Conservation (phyloP, 2,329 filamentous ascomycete species). For the Neopestalotiopsis rosae region DNA sequence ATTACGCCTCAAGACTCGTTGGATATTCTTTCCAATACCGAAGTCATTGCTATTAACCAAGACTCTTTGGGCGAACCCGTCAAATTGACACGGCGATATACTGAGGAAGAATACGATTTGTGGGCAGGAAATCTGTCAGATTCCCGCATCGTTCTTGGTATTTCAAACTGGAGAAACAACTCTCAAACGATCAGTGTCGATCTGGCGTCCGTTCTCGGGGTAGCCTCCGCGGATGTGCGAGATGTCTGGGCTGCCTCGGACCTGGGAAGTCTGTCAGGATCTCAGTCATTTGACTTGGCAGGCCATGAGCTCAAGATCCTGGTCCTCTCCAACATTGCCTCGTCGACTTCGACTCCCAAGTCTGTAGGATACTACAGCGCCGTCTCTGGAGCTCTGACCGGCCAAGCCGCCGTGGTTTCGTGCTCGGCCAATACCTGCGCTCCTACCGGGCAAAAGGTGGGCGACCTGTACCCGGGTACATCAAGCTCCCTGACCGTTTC, state of each 20-base stretch:
- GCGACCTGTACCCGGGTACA: constrained; percentile 37
- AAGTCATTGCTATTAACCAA: constrained; percentile 64
- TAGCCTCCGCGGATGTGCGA: constrained; percentile 43
- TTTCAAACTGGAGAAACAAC: constrained; percentile 56
- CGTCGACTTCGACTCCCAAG: constrained; percentile 23
- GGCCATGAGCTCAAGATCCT: constrained; percentile 47
- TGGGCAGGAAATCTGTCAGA: constrained; percentile 55
- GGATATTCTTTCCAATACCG: constrained; percentile 52
- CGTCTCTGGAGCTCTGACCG: constrained; percentile 41
- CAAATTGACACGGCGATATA: constrained; percentile 52
- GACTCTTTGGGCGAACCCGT: constrained; percentile 58
- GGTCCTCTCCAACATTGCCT: constrained; percentile 41
- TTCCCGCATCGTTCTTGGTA: constrained; percentile 46
- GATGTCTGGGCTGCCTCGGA: constrained; percentile 47
- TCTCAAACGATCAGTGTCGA: constrained; percentile 47
- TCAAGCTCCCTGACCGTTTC: constrained; percentile 41
- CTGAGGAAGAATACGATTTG: constrained; percentile 55
- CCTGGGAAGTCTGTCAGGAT: constrained; percentile 37
- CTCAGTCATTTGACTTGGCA: constrained; percentile 37
- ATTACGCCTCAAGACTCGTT: constrained; percentile 46
- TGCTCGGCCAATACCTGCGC: constrained; percentile 46
- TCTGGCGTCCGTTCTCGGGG: constrained; percentile 43
- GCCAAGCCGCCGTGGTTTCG: constrained; percentile 37
- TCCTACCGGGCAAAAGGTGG: constrained; percentile 49
- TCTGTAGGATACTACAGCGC: constrained; percentile 46